Evolutionary conservation across 352 stramenopile species (phyloP), one percentile per base, ranked within the genome.

Genomic region (Sclerospora graminicola): DNA sequence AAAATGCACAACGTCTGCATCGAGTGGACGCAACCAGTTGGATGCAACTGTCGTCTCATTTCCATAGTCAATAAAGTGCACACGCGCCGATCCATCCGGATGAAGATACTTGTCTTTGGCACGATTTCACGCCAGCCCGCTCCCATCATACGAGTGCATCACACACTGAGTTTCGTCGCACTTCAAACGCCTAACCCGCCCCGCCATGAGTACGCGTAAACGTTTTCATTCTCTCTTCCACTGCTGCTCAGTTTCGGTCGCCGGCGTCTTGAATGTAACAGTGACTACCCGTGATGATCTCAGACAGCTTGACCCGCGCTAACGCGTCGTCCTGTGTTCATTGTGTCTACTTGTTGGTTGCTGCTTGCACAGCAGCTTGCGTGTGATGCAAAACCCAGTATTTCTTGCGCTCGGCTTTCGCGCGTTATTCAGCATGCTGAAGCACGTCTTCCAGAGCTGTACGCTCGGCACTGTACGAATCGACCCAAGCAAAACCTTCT

Each of bases 61-160:
- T n/a, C n/a, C n/a, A n/a, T n/a, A n/a, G n/a, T n/a, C n/a, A n/a
- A n/a, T n/a, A n/a, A n/a, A n/a, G n/a, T n/a, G n/a, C n/a, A n/a
- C n/a, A n/a, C n/a, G n/a, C n/a, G n/a, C n/a, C n/a, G n/a, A n/a
- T n/a, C n/a, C n/a, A n/a, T n/a, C n/a, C n/a, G n/a, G n/a, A n/a
- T n/a, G n/a, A n/a, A n/a, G n/a, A n/a, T n/a, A n/a, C n/a, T n/a
- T n/a, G n/a, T n/a, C n/a, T n/a, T n/a, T n/a, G n/a, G n/a, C n/a
- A n/a, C n/a, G n/a, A n/a, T n/a, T n/a, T n/a, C n/a, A n/a, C n/a
- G n/a, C n/a, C n/a, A n/a, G n/a, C 5, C 89, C 88, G 31, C 69
- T 84, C 38, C 90, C 94, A 54, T 98, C 95, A 51, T 98, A 84
- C 51, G 97, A 98, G 4, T 98, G 69, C n/a, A 89, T 91, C 35